These are phyloP conservation scores for Melampsora abietis-canadensis DNA, from an alignment of 1,284 basidiomycete genomes.

Conservation along the genomic window DNA sequence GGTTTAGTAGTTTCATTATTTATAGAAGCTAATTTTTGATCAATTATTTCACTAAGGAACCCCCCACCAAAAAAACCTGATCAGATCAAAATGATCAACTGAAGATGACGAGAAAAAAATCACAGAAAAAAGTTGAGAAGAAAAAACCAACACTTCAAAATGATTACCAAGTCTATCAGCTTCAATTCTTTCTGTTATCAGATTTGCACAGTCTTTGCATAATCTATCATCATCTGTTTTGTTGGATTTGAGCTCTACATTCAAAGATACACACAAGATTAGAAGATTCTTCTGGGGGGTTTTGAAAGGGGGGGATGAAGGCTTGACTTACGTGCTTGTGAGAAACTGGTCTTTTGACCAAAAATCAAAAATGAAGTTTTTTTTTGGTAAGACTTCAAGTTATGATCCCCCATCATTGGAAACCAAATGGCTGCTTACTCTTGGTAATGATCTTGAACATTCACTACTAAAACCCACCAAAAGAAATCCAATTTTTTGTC, in stretches of 20 bases:
- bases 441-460: neutral
- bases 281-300: neutral
- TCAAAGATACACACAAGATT: neutral
- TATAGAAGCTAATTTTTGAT: conserved; percentile 2
- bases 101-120: neutral
- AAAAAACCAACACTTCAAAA: neutral
- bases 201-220: neutral
- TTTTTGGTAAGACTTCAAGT: neutral
- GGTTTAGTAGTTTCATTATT: neutral
- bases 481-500: neutral
- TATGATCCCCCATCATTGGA: neutral
- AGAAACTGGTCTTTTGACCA: neutral
- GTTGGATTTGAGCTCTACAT: neutral
- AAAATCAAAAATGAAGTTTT: neutral
- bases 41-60: neutral
- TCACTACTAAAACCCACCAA: neutral
- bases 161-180: conserved; percentile 1
- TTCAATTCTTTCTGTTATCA: neutral
- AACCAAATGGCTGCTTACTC: neutral
- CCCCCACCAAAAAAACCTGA: neutral
- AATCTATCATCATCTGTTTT: conserved; percentile 7
- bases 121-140: neutral
- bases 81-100: neutral
- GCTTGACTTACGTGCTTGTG: neutral
- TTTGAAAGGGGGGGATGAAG: neutral